Evolutionary conservation across 148 eudicot species (phyloP), one percentile per base, ranked within the genome.

Genomic region (Arctostaphylos glauca): DNA sequence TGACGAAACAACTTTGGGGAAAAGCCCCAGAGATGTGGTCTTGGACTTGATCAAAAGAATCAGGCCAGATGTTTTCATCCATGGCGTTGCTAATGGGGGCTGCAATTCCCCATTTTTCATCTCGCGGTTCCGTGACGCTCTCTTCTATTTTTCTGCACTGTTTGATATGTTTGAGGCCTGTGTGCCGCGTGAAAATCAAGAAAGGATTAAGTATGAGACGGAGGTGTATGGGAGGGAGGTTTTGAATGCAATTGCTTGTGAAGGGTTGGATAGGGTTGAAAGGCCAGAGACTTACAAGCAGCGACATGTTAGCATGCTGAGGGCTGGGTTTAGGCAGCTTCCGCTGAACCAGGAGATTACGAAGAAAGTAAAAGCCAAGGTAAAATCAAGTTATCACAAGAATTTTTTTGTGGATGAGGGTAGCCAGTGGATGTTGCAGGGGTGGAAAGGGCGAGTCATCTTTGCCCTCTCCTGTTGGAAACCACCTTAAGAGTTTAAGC

Each of bases 261-360:
- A 84, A 68, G 82, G 85, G 41, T 48, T 80, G 0, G 56, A 73
- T 6, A 79, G 85, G 70, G 70, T 84, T 78, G 85, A 84, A 18
- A 83, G 82, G 70, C 82, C 77, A 9, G 82, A 83, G 82, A 83
- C 85, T 46, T 83, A 78, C 77, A 83, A 84, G 77, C 68, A 78
- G 31, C 79, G 85, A 82, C 82, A 84, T 21, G 19, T 25, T 5
- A 75, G 82, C 38, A 78, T 74, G 15, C 14, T 15, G 66, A 79
- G 85, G 71, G 85, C 78, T 5, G 85, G 85, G 67, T 79, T 84
- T 16, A 72, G 19, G 48, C 78, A 31, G 25, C 78, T 84, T 21
- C 85, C 86, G 16, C 13, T 84, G 60, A 49, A 80, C 58, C 80
- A 64, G 60, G 47, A 62, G 62, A 60, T 80, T 31, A 62, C 54